A percentile compares a stretch with the other conserved stretches of the same genome.
These are phyloP conservation scores for Cenococcum geophilum DNA, from an alignment of 495 filamentous ascomycete genomes.

Conservation along the genomic window DNA sequence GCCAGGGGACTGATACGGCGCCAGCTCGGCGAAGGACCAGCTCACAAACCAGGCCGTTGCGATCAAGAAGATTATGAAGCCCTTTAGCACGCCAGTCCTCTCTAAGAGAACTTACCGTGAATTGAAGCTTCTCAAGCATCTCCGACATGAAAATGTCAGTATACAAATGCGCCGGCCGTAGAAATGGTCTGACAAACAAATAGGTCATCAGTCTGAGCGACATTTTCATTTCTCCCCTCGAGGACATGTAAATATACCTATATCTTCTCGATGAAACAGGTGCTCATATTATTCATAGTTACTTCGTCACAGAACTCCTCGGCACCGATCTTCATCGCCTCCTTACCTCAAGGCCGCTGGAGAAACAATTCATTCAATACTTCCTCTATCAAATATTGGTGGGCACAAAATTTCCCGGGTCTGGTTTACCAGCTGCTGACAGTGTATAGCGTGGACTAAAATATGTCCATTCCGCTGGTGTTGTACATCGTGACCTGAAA, in stretches of 20 bases:
- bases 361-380: slow-evolving; percentile 99
- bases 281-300: slow-evolving; percentile 48
- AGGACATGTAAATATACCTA: slow-evolving; percentile 73
- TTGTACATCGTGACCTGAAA: slow-evolving; percentile 95
- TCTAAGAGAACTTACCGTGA: slow-evolving; percentile 97
- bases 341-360: slow-evolving; percentile 87
- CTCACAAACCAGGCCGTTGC: slow-evolving; percentile 92
- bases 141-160: slow-evolving; percentile 91
- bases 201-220: slow-evolving; percentile 97
- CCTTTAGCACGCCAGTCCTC: slow-evolving; percentile 94
- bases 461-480: slow-evolving; percentile 97
- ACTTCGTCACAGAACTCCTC: slow-evolving; percentile 96
- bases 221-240: slow-evolving; percentile 97
- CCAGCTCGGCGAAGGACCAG: slow-evolving; percentile 92
- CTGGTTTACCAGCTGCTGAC: neutral
- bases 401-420: slow-evolving; percentile 31
- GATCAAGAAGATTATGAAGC: slow-evolving; percentile 99
- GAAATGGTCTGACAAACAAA: slow-evolving; percentile 5
- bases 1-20: slow-evolving; percentile 7
- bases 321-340: slow-evolving; percentile 95
- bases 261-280: slow-evolving; percentile 2
- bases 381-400: slow-evolving; percentile 99
- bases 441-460: slow-evolving; percentile 79
- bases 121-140: slow-evolving; percentile 92
- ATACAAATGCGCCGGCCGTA: neutral